Percentiles rank a stretch among this genome's conserved stretches.
Evolutionary conservation across 2,329 filamentous ascomycete species (phyloP).

Genomic region (Xylariales sp.): DNA sequence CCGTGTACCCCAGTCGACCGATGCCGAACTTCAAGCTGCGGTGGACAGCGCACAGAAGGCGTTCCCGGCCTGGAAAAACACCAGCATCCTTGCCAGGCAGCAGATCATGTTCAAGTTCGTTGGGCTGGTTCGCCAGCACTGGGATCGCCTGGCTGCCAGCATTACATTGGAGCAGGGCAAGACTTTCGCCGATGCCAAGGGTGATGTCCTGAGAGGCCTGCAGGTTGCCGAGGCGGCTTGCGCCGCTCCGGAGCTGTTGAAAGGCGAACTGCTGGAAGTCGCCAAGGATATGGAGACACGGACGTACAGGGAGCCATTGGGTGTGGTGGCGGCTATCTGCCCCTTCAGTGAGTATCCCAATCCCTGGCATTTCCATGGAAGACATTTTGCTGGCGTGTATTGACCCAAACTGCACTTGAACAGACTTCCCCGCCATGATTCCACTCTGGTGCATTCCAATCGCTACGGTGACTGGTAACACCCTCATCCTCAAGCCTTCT

Average conservation of each 20-base stretch:
- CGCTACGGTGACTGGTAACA: constrained; percentile 80
- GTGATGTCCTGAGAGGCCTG: constrained; percentile 75
- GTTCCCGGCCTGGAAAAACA: constrained; percentile 69
- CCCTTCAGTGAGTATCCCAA: constrained; percentile 64
- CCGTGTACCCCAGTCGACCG: constrained; percentile 76
- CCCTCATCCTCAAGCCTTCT: constrained; percentile 78
- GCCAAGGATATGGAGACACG: constrained; percentile 88
- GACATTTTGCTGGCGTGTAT: constrained; percentile 2
- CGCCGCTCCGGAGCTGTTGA: constrained; percentile 75
- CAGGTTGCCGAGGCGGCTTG: constrained; percentile 84
- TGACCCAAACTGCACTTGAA: constrained; percentile 9
- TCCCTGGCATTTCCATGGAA: constrained; percentile 4
- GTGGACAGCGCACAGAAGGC: constrained; percentile 73
- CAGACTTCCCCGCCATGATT: constrained; percentile 89
- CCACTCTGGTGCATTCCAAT: constrained; percentile 88
- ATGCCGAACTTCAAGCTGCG: constrained; percentile 69
- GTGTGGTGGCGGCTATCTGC: constrained; percentile 79
- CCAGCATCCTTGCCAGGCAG: constrained; percentile 69
- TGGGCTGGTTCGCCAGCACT: constrained; percentile 74
- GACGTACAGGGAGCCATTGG: constrained; percentile 76
- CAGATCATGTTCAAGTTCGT: constrained; percentile 88
- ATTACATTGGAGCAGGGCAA: constrained; percentile 88
- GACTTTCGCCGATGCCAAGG: constrained; percentile 78
- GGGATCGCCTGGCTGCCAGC: constrained; percentile 78
- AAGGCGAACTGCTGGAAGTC: constrained; percentile 79